Evolutionary conservation across 2,329 filamentous ascomycete species (phyloP).

Genomic region (Penicillium sp.): DNA sequence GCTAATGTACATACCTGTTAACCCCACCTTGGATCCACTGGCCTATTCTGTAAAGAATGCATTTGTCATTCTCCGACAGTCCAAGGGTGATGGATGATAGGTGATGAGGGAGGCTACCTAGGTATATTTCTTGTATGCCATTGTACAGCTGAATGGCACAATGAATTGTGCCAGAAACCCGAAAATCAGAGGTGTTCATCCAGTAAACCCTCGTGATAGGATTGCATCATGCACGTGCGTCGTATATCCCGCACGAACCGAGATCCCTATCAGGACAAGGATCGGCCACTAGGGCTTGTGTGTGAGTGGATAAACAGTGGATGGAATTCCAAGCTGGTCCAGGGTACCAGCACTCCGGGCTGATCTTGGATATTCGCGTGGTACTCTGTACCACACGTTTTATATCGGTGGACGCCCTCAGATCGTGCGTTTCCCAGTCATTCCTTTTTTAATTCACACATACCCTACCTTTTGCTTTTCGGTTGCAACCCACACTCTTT

Average conservation of each 20-base stretch:
- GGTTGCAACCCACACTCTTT: background rate
- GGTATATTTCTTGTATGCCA: background rate
- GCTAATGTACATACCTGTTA: background rate
- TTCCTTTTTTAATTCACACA: slow-evolving; percentile 10
- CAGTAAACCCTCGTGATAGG: background rate
- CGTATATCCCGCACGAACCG: background rate
- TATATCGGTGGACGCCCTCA: slow-evolving; percentile 1
- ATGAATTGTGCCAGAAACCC: background rate
- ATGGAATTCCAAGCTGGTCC: background rate
- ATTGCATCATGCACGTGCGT: background rate
- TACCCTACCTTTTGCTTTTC: background rate
- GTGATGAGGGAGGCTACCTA: too few relatives aligned
- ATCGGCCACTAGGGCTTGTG: slow-evolving; percentile 2
- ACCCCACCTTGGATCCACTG: background rate
- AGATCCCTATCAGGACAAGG: background rate
- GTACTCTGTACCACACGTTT: background rate
- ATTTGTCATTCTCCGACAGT: background rate
- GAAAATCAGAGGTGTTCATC: too few relatives aligned
- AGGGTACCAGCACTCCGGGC: background rate
- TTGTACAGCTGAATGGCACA: background rate
- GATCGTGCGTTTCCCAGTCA: background rate
- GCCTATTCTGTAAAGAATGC: background rate
- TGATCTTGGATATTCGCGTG: background rate
- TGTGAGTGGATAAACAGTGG: slow-evolving; percentile 2
- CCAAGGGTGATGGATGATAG: background rate